Percentiles rank a stretch among this genome's conserved stretches.
These are phyloP conservation scores for Phytophthora ramorum DNA, from an alignment of 352 stramenopile species.

Conservation along the genomic window DNA sequence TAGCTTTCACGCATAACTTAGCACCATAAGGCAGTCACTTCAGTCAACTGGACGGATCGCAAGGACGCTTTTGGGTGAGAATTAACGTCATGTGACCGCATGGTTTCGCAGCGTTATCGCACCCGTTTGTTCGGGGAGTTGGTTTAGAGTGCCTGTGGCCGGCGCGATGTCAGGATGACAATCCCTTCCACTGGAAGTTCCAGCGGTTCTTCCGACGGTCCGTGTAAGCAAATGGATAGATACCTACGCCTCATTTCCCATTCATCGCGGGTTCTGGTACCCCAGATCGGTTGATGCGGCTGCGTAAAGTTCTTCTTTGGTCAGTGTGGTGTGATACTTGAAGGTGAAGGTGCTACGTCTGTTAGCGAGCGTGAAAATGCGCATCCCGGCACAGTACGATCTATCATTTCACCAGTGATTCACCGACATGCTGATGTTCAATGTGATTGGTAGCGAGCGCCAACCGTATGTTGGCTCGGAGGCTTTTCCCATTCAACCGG, in stretches of 20 bases:
- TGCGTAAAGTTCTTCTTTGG: conserved; percentile 4
- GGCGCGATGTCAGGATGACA: background rate
- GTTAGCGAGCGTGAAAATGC: background rate
- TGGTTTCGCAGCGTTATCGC: conserved; percentile 22
- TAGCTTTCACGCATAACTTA: too few species aligned
- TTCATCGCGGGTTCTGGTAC: background rate
- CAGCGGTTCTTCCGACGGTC: conserved; percentile 16
- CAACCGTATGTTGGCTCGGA: background rate
- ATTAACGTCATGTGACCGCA: conserved; percentile 4
- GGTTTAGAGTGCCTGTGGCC: background rate
- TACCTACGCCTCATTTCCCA: conserved; percentile 13
- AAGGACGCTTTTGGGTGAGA: conserved; percentile 8
- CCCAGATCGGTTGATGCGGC: background rate
- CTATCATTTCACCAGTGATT: too few species aligned
- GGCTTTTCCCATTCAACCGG: background rate
- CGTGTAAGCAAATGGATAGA: conserved; percentile 26
- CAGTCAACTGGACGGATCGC: conserved; percentile 15
- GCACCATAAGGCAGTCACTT: conserved; percentile 15
- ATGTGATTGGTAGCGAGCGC: background rate
- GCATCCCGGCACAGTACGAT: too few species aligned
- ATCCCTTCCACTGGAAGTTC: conserved; percentile 5
- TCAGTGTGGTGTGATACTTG: background rate
- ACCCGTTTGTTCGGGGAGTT: conserved; percentile 21
- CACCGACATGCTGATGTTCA: background rate
- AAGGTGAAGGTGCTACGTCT: background rate